Conservation (phyloP, 139 green algal genomes). For the Chlorella sp. region DNA sequence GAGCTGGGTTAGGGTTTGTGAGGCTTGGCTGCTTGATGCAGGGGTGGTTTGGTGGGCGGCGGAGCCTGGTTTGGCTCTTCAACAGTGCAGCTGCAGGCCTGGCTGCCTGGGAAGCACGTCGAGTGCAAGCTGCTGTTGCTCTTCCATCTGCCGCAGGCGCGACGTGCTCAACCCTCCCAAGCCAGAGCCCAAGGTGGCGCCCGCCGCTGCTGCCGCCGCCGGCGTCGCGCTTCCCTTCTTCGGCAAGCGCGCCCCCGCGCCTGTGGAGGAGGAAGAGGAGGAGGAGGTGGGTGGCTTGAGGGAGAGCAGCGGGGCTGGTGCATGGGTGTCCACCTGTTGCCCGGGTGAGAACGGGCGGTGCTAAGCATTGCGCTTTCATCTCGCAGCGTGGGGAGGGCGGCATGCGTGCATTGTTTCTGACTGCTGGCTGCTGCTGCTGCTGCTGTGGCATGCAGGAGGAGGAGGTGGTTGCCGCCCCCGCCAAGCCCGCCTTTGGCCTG, state of each 20-base stretch:
- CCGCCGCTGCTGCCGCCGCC: neutral
- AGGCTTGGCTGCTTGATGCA: no score
- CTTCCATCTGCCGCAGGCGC: neutral
- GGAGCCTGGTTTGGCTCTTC: no score
- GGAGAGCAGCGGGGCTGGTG: no score
- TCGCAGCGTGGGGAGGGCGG: no score
- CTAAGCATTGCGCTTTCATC: no score
- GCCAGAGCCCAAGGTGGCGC: neutral
- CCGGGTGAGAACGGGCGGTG: no score
- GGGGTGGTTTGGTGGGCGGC: no score
- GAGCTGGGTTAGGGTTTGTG: neutral
- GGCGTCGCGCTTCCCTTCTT: neutral
- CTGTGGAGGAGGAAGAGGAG: conserved; percentile 45
- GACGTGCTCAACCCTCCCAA: conserved; percentile 44
- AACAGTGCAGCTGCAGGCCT: no score
- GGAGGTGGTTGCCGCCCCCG: neutral
- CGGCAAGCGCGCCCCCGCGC: neutral
- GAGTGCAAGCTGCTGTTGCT: neutral
- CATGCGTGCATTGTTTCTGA: no score
- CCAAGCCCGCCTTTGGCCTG: conserved; percentile 21
- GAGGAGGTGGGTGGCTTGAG: conserved; percentile 25
- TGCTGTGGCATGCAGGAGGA: conserved; percentile 18
- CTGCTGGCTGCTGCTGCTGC: neutral
- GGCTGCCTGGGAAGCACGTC: no score
- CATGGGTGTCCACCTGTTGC: no score